These are phyloP conservation scores for Pseudoperonospora humuli DNA, from an alignment of 352 stramenopile genomes.

Conservation along the genomic window DNA sequence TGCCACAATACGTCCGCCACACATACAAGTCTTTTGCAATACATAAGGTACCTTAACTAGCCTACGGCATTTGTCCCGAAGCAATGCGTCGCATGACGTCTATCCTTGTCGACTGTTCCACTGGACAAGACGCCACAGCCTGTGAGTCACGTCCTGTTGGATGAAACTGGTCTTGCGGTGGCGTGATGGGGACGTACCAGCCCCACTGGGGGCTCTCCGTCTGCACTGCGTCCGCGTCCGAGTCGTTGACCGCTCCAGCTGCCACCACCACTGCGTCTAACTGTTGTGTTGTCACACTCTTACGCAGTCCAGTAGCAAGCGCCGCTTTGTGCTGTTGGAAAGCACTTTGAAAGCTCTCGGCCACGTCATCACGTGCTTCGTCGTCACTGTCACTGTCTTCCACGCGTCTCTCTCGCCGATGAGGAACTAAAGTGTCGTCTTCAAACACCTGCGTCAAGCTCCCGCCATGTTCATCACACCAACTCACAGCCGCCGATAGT, in stretches of 20 bases:
- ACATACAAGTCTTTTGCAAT: too few relatives aligned
- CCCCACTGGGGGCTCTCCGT: slow-evolving; percentile 79
- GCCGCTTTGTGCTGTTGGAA: slow-evolving; percentile 12
- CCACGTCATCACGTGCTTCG: slow-evolving; percentile 19
- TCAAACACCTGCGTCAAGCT: slow-evolving; percentile 76
- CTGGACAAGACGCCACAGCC: not conserved
- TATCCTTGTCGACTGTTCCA: not conserved
- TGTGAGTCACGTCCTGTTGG: slow-evolving; percentile 2
- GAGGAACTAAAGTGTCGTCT: slow-evolving; percentile 11
- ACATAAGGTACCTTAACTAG: slow-evolving; percentile 3
- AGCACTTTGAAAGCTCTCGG: slow-evolving; percentile 8
- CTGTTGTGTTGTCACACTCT: slow-evolving; percentile 26
- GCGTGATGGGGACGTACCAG: slow-evolving; percentile 83
- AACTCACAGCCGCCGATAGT: slow-evolving; percentile 61
- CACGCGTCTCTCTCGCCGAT: not conserved
- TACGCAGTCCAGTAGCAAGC: slow-evolving; percentile 9
- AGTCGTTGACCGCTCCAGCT: slow-evolving; percentile 3
- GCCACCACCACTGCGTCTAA: slow-evolving; percentile 3
- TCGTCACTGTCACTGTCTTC: slow-evolving; percentile 31
- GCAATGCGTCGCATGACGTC: slow-evolving; percentile 25
- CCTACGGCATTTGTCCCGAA: slow-evolving; percentile 29
- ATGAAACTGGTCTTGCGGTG: slow-evolving; percentile 56
- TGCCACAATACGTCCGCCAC: too few relatives aligned
- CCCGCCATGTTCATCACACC: slow-evolving; percentile 75
- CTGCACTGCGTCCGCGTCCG: slow-evolving; percentile 24